These are phyloP conservation scores for Helichrysum umbraculigerum DNA, from an alignment of 129 eudicot species.

Conservation along the genomic window DNA sequence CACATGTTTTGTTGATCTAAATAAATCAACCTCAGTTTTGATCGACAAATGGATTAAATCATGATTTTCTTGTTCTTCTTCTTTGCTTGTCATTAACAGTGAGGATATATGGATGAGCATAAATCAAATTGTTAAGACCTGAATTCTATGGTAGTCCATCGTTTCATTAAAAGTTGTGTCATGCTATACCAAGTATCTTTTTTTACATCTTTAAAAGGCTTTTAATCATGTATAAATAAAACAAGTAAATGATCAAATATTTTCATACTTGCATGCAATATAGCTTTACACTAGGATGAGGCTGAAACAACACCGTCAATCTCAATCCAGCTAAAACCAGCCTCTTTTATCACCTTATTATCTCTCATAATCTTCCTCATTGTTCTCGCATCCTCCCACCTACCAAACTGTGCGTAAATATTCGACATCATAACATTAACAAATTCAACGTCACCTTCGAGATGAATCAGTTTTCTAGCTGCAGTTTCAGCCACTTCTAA, in stretches of 20 bases:
- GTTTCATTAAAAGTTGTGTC: too few species aligned
- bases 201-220: too few species aligned
- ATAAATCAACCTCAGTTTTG: too few species aligned
- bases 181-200: too few species aligned
- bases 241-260: not conserved
- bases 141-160: too few species aligned
- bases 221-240: not conserved
- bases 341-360: slow-evolving; percentile 54
- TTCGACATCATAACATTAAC: slow-evolving; percentile 72
- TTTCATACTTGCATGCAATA: not conserved
- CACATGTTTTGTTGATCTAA: not conserved
- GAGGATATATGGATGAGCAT: too few species aligned
- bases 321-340: slow-evolving; percentile 70
- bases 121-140: too few species aligned
- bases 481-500: slow-evolving; percentile 64
- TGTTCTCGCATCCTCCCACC: slow-evolving; percentile 60
- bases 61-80: too few species aligned
- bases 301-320: slow-evolving; percentile 12
- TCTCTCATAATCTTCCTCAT: slow-evolving; percentile 62
- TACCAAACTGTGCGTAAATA: slow-evolving; percentile 51
- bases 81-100: too few species aligned
- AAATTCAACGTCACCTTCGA: slow-evolving; percentile 61
- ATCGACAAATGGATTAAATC: too few species aligned
- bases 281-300: not conserved
- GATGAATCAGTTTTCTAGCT: slow-evolving; percentile 52